Percentiles rank a stretch among this genome's conserved stretches.
These are phyloP conservation scores for Murraya paniculata DNA, from an alignment of 345 rosid genomes.

Conservation along the genomic window DNA sequence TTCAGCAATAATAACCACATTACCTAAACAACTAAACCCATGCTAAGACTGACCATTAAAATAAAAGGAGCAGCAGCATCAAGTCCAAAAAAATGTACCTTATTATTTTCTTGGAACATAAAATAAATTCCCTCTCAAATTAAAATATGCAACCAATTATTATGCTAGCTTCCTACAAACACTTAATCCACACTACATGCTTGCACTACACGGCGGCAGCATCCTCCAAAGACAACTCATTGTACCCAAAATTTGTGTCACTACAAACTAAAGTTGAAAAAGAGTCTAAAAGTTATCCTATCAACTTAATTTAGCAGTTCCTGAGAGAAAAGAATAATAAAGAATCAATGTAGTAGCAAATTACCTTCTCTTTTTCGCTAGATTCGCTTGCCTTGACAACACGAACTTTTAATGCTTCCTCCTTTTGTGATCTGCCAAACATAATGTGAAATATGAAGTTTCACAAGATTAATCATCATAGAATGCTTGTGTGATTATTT, in stretches of 20 bases:
- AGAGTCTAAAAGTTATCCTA: not conserved
- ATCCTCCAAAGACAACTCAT: not conserved
- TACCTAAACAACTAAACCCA: not conserved
- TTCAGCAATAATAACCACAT: not conserved
- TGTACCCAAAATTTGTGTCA: not conserved
- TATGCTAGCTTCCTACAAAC: not conserved
- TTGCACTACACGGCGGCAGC: not conserved
- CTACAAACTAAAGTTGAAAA: not conserved
- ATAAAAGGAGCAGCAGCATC: not conserved
- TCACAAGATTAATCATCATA: not conserved
- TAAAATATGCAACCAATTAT: not conserved
- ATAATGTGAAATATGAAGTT: not conserved
- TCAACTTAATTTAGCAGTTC: not conserved
- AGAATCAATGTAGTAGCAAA: not conserved
- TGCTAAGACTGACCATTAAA: not conserved
- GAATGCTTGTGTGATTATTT: not conserved
- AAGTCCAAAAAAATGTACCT: not conserved
- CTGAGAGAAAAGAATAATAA: not conserved
- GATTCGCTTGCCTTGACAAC: constrained; percentile 77
- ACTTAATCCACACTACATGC: not conserved
- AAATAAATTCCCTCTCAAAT: not conserved
- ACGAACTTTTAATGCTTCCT: constrained; percentile 88
- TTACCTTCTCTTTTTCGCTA: constrained; percentile 76
- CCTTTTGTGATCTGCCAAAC: constrained; percentile 61
- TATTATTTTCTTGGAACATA: not conserved